Evolutionary conservation across 148 eudicot genomes (phyloP), one percentile per base, ranked within the genome.

Genomic region (Cornus florida): DNA sequence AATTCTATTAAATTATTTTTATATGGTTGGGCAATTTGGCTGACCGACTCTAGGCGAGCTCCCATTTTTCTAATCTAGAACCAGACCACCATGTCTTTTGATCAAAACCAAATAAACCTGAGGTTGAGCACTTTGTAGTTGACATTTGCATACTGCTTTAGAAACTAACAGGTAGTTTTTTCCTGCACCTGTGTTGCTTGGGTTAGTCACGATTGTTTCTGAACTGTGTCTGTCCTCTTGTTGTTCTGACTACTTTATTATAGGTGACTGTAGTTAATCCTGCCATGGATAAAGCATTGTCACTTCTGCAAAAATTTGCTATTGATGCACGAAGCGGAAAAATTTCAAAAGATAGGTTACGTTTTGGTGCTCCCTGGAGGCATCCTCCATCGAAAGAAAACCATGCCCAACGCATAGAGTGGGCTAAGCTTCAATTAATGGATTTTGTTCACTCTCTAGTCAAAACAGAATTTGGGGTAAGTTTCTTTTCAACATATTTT

Each of bases 331-430:
- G 75, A 48, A 80, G 73, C 78, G 98, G 98, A 35, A 92, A 86
- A 83, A 81, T 95, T 76, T 73, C 91, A 41, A 88, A 92, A 80
- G 97, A 93, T 85, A 88, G 80, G 62, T 85, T 93, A 82, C 89
- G 97, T n/a, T 93, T 95, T 87, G 99, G 99, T 64, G 92, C 99
- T 86, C 90, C 99, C 70, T 95, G 99, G 99, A 88, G 97, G 78
- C 98, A 91, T 85, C 99, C 97, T 82, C 99, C 99, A 41, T 76
- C 4, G 46, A 85, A 78, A 56, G 89, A 92, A 82, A 86, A 87
- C 80, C 82, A 89, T 68, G 53, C 28, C 62, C 66, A 72, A 83
- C 80, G 70, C 74, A 70, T 56, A n/a, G 78, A 83, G 74, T 95
- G 99, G 99, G 95, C 98, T 83, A 95, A 89, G 82, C 72, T 93